A percentile compares a stretch with the other conserved stretches of the same genome.
phyloP scores from a whole-genome alignment of 2,329 filamentous ascomycete genomes.

The Ceratocystis diversiconidia region DNA sequence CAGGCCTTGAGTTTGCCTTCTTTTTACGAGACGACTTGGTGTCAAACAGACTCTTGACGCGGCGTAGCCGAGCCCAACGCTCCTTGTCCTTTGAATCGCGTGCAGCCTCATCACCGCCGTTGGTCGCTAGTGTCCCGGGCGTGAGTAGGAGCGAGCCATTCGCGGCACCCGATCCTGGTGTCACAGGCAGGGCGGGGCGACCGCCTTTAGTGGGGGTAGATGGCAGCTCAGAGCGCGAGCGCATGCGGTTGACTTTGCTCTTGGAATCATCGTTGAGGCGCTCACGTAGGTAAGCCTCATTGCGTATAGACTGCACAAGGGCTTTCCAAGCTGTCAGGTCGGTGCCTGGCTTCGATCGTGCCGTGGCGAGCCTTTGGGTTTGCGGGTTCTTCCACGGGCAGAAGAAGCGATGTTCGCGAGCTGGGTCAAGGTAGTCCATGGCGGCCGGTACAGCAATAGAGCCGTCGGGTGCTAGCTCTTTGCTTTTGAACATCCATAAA shows the following conservation, averaged over 20 bases:
- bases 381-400: slow-evolving; percentile 62
- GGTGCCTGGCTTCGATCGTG: slow-evolving; percentile 25
- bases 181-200: background rate
- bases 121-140: background rate
- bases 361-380: slow-evolving; percentile 38
- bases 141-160: background rate
- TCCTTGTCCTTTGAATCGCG: slow-evolving; percentile 52
- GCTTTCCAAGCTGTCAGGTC: slow-evolving; percentile 41
- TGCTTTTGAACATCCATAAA: slow-evolving; percentile 84
- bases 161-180: background rate
- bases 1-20: slow-evolving; percentile 30
- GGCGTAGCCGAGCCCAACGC: slow-evolving; percentile 55
- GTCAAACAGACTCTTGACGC: slow-evolving; percentile 58
- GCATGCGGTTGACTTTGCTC: slow-evolving; percentile 14
- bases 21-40: slow-evolving; percentile 46
- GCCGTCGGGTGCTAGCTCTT: slow-evolving; percentile 43
- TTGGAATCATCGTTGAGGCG: slow-evolving; percentile 8
- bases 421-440: slow-evolving; percentile 53
- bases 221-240: slow-evolving; percentile 13
- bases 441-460: slow-evolving; percentile 43
- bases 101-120: slow-evolving; percentile 23
- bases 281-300: slow-evolving; percentile 40
- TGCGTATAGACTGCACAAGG: slow-evolving; percentile 40
- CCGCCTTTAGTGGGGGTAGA: slow-evolving; percentile 21
- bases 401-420: slow-evolving; percentile 65